phyloP scores from a whole-genome alignment of 495 filamentous ascomycete species.

The Apiosordaria backusii region DNA sequence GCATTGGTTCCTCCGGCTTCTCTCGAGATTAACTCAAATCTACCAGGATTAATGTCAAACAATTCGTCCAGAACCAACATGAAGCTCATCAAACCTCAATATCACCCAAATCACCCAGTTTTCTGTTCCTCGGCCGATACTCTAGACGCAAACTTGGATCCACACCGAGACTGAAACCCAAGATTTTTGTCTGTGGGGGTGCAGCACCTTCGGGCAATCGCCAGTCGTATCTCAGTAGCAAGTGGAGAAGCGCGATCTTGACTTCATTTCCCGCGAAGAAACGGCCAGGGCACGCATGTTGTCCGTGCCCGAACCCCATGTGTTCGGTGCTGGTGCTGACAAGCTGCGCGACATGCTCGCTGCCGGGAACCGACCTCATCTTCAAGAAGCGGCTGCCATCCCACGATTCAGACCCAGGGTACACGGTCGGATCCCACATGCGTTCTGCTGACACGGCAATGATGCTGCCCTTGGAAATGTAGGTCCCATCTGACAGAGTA shows the following conservation, averaged over 20 bases:
- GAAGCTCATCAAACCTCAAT: background rate
- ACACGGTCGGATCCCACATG: constrained; percentile 41
- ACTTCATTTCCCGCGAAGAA: constrained; percentile 43
- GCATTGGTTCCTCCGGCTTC: no score
- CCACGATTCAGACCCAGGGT: constrained; percentile 42
- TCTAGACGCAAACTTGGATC: constrained; percentile 21
- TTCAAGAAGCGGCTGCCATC: constrained; percentile 48
- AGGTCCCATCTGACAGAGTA: constrained; percentile 46
- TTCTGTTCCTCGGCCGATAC: constrained; percentile 6
- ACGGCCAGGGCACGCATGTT: constrained; percentile 41
- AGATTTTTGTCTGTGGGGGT: constrained; percentile 5
- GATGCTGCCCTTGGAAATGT: constrained; percentile 47
- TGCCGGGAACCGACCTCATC: constrained; percentile 36
- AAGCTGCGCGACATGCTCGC: constrained; percentile 43
- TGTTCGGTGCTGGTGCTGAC: constrained; percentile 42
- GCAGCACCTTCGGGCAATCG: constrained; percentile 21
- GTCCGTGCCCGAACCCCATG: constrained; percentile 39
- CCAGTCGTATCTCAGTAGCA: constrained; percentile 41
- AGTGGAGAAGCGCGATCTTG: constrained; percentile 35
- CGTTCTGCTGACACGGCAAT: constrained; percentile 34
- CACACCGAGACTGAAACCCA: constrained; percentile 12
- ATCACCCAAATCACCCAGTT: constrained; percentile 5
- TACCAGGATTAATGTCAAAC: no score
- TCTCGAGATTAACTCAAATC: no score
- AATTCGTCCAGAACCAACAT: no score